Conservation (phyloP, 129 eudicot species). For the Dittrichia graveolens region DNA sequence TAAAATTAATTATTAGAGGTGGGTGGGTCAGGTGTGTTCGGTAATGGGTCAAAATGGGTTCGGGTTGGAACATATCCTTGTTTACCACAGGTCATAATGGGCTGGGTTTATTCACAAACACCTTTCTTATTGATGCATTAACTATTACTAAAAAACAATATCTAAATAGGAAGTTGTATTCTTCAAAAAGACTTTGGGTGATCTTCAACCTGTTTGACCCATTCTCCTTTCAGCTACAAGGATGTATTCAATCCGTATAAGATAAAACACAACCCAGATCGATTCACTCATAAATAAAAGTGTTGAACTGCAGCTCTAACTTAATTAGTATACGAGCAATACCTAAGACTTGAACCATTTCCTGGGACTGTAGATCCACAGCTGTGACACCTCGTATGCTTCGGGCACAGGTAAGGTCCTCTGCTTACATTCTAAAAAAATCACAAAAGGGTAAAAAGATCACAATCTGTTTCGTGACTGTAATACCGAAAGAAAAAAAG, state of each 20-base stretch:
- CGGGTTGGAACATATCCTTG: neutral
- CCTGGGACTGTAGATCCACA: slow-evolving; percentile 95
- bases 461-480: neutral
- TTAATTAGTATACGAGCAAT: slow-evolving; percentile 22
- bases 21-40: neutral
- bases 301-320: neutral
- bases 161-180: neutral
- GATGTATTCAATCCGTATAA: neutral
- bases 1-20: neutral
- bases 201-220: neutral
- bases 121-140: neutral
- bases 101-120: neutral
- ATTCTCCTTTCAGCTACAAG: neutral
- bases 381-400: slow-evolving; percentile 97
- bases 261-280: neutral
- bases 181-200: neutral
- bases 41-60: slow-evolving; percentile 21
- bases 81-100: neutral
- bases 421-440: slow-evolving; percentile 74
- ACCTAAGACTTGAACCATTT: slow-evolving; percentile 94
- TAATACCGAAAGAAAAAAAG: neutral
- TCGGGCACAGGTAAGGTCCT: slow-evolving; percentile 96
- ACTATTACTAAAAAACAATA: neutral
- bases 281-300: neutral
- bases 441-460: slow-evolving; percentile 8